A percentile compares a stretch with the other conserved stretches of the same genome.
Evolutionary conservation across 2,329 filamentous ascomycete species (phyloP).

Genomic region (Conoideocrella luteorostrata): DNA sequence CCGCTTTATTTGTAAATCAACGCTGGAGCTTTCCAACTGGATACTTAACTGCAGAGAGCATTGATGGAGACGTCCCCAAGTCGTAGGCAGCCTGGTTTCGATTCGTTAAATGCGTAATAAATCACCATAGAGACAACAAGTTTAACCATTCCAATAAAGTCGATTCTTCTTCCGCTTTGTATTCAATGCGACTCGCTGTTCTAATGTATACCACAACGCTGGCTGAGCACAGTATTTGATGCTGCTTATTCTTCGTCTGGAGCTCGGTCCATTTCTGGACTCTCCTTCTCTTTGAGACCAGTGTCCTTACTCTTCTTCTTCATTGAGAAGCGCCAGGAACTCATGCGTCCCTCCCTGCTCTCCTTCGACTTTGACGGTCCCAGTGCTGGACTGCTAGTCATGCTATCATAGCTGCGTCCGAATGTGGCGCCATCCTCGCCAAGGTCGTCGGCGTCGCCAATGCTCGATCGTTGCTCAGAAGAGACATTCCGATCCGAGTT

Average conservation of each 20-base stretch:
- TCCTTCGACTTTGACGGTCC: conserved; percentile 43
- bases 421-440: conserved; percentile 38
- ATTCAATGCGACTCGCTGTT: conserved; percentile 1
- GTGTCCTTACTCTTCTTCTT: conserved; percentile 53
- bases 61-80: too few species aligned
- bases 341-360: conserved; percentile 42
- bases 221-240: background rate
- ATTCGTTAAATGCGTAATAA: conserved; percentile 4
- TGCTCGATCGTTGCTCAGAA: conserved; percentile 48
- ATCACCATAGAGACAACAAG: background rate
- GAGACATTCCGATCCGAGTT: conserved; percentile 53
- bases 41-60: too few species aligned
- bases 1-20: too few species aligned
- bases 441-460: conserved; percentile 49
- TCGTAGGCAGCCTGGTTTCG: too few species aligned
- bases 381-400: conserved; percentile 50
- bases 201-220: background rate
- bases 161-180: background rate
- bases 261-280: conserved; percentile 42
- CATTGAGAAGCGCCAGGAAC: conserved; percentile 50
- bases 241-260: conserved; percentile 22
- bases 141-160: background rate
- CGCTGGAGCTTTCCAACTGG: too few species aligned
- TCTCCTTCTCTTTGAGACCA: conserved; percentile 41
- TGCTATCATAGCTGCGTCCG: conserved; percentile 50